These are phyloP conservation scores for Macrophomina pseudophaseolina DNA, from an alignment of 2,329 filamentous ascomycete species.

Conservation along the genomic window DNA sequence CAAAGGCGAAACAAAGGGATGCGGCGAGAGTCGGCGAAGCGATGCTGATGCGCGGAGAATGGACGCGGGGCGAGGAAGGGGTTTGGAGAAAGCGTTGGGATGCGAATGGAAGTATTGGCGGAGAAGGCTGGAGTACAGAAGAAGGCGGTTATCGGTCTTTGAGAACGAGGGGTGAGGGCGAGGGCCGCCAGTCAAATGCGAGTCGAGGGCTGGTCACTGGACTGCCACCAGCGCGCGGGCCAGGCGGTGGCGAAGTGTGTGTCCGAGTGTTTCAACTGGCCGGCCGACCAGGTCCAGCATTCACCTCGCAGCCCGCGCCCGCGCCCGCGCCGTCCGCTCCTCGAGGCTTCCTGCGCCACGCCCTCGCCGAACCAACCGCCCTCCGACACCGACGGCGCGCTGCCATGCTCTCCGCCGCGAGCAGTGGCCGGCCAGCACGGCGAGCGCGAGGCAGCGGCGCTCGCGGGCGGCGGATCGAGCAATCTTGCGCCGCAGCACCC, in stretches of 20 bases:
- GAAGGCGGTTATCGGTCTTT: conserved; percentile 13
- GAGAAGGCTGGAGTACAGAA: conserved; percentile 20
- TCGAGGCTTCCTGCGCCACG: conserved; percentile 21
- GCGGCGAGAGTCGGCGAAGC: conserved; percentile 10
- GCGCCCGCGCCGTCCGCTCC: not conserved
- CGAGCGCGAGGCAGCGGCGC: not conserved
- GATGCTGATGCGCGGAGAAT: conserved; percentile 4
- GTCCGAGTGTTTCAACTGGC: conserved; percentile 13
- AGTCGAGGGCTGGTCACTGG: not conserved
- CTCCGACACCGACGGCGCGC: not conserved
- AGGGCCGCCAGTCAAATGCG: not conserved
- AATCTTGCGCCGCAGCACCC: conserved; percentile 15
- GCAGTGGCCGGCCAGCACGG: not conserved
- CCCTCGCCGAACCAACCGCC: not conserved
- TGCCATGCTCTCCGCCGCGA: not conserved
- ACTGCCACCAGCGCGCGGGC: no score
- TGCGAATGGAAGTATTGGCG: conserved; percentile 1
- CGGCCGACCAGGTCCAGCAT: not conserved
- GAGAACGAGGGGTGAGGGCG: conserved; percentile 8
- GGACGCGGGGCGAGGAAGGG: not conserved
- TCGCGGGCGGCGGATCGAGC: conserved; percentile 6
- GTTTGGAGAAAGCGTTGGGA: not conserved
- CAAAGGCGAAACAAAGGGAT: conserved; percentile 27
- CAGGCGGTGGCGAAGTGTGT: not conserved
- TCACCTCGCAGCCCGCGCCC: not conserved